These are phyloP conservation scores for Ricinus communis DNA, from an alignment of 345 rosid genomes.

Conservation along the genomic window DNA sequence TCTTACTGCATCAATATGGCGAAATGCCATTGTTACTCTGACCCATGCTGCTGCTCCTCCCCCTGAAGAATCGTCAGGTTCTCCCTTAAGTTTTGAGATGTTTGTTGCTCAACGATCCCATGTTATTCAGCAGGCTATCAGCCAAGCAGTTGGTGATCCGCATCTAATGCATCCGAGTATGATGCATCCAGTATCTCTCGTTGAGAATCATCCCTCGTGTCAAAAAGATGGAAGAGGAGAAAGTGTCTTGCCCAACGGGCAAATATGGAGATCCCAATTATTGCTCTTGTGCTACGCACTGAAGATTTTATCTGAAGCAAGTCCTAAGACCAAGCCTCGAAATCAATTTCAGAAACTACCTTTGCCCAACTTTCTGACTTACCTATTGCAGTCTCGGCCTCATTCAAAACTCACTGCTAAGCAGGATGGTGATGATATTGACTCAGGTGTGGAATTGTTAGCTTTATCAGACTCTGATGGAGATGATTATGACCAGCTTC, in stretches of 20 bases:
- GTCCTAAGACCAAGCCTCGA: slow-evolving; percentile 27
- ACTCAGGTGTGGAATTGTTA: no score
- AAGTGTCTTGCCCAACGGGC: slow-evolving; percentile 40
- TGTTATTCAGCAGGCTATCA: slow-evolving; percentile 46
- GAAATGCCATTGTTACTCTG: slow-evolving; percentile 50
- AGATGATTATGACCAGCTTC: slow-evolving; percentile 44
- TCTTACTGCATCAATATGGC: slow-evolving; percentile 66
- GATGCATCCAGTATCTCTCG: slow-evolving; percentile 52
- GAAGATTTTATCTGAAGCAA: slow-evolving; percentile 50
- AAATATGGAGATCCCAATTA: slow-evolving; percentile 57
- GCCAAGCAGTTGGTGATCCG: slow-evolving; percentile 51
- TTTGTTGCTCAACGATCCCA: slow-evolving; percentile 46
- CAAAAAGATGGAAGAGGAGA: slow-evolving; percentile 29
- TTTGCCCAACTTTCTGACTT: slow-evolving; percentile 39
- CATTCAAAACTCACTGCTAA: no score
- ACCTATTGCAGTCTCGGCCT: no score
- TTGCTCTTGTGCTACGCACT: slow-evolving; percentile 57
- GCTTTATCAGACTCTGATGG: slow-evolving; percentile 30
- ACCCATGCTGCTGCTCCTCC: slow-evolving; percentile 65
- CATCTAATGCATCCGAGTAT: slow-evolving; percentile 37
- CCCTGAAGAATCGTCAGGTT: slow-evolving; percentile 47
- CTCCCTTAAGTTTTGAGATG: slow-evolving; percentile 47
- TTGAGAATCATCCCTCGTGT: slow-evolving; percentile 51
- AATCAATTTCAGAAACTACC: slow-evolving; percentile 31
- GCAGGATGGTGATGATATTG: no score